phyloP scores from a whole-genome alignment of 768 basidiomycete genomes.

The Psilocybe sp. region DNA sequence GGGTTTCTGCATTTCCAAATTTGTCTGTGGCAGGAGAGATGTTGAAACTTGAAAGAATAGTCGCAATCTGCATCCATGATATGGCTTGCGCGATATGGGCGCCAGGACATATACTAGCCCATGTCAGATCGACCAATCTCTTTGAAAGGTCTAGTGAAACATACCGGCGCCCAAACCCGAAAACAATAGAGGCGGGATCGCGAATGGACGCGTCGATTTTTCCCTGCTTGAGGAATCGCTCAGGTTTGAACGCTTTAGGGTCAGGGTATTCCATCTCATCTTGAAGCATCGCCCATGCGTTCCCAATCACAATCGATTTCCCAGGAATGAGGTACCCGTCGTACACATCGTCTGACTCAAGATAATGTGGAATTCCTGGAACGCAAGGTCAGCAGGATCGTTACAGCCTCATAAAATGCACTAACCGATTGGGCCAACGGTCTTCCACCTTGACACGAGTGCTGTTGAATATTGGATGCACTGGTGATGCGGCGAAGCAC shows the following conservation, averaged over 20 bases:
- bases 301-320: constrained; percentile 32
- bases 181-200: constrained; percentile 33
- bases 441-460: constrained; percentile 21
- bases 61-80: constrained; percentile 23
- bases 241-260: constrained; percentile 35
- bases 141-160: neutral
- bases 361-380: constrained; percentile 29
- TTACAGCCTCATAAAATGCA: neutral
- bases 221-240: constrained; percentile 40
- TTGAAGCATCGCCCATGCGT: constrained; percentile 32
- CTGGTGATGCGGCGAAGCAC: neutral
- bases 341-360: constrained; percentile 40
- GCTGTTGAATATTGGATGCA: neutral
- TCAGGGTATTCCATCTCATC: constrained; percentile 26
- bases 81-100: constrained; percentile 24
- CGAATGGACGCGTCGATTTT: constrained; percentile 25
- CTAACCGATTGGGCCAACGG: constrained; percentile 26
- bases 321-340: constrained; percentile 44
- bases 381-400: neutral
- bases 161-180: constrained; percentile 37
- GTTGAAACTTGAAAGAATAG: constrained; percentile 29
- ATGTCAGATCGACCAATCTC: neutral
- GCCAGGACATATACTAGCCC: constrained; percentile 12
- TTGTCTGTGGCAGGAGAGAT: constrained; percentile 25
- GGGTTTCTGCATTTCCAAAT: constrained; percentile 17